phyloP scores from a whole-genome alignment of 495 filamentous ascomycete genomes.

The Pseudoneurospora amorphoporcata region DNA sequence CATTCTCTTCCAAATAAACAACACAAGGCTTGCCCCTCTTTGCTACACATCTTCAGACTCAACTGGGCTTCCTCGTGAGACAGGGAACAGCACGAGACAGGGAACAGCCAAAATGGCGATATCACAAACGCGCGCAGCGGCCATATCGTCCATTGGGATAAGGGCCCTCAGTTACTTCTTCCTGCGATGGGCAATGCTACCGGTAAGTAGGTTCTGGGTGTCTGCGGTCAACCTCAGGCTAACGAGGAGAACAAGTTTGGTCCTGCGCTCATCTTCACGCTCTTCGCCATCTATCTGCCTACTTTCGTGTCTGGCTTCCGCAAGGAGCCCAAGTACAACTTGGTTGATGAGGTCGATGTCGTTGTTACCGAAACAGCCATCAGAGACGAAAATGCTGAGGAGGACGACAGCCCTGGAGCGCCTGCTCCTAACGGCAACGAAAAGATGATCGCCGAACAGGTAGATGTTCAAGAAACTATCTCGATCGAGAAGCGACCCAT shows the following conservation, averaged over 20 bases:
- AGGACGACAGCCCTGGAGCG: constrained; percentile 10
- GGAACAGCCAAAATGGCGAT: constrained; percentile 10
- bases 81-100: background rate
- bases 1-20: background rate
- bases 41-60: background rate
- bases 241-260: constrained; percentile 37
- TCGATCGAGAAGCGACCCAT: constrained; percentile 29
- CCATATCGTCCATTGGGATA: constrained; percentile 43
- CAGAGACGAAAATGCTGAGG: constrained; percentile 17
- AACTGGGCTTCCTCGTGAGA: background rate
- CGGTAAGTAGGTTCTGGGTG: constrained; percentile 21
- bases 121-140: constrained; percentile 21
- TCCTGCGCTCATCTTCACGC: constrained; percentile 55
- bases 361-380: constrained; percentile 41
- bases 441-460: constrained; percentile 29
- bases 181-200: constrained; percentile 65
- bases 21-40: background rate
- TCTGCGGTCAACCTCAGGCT: background rate
- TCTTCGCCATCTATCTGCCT: constrained; percentile 62
- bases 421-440: background rate
- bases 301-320: constrained; percentile 51
- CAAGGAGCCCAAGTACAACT: constrained; percentile 46
- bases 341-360: constrained; percentile 54
- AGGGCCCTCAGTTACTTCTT: constrained; percentile 61
- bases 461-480: constrained; percentile 44